Percentiles rank a stretch among this genome's conserved stretches.
Conservation (phyloP, 1,284 basidiomycete species). For the Meripilus lineatus region DNA sequence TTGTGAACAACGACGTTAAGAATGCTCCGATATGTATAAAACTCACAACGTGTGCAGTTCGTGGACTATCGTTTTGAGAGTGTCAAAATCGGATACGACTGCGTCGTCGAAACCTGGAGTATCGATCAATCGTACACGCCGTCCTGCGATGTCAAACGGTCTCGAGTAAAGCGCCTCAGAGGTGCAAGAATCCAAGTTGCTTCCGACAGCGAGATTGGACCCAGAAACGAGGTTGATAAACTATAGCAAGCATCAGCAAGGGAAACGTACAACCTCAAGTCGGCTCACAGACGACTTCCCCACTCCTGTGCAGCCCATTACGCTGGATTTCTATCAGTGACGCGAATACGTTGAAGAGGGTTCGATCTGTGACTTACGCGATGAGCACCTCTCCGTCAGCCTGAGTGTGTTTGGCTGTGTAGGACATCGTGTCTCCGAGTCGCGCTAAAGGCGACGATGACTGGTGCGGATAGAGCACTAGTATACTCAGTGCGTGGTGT, state of each 20-base stretch:
- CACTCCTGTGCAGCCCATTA: constrained; percentile 19
- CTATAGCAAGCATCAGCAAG: constrained; percentile 7
- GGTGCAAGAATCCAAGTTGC: constrained; percentile 18
- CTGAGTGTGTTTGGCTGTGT: too few relatives aligned
- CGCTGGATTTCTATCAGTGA: too few relatives aligned
- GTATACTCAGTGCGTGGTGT: too few relatives aligned
- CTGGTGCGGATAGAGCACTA: too few relatives aligned
- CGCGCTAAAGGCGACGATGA: too few relatives aligned
- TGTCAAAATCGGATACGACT: constrained; percentile 32
- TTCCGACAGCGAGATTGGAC: constrained; percentile 12
- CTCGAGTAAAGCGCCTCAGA: constrained; percentile 14
- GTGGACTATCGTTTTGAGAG: constrained; percentile 28
- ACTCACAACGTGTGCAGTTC: constrained; percentile 4
- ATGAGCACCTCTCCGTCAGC: too few relatives aligned
- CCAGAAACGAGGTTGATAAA: constrained; percentile 21
- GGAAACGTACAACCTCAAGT: not conserved
- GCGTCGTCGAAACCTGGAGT: constrained; percentile 41
- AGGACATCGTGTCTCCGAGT: too few relatives aligned
- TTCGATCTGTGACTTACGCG: too few relatives aligned
- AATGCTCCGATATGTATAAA: not conserved
- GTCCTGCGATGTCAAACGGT: constrained; percentile 26
- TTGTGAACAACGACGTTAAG: not conserved
- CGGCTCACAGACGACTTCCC: constrained; percentile 19
- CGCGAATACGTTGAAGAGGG: too few relatives aligned
- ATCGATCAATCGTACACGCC: constrained; percentile 22